These are phyloP conservation scores for Nematocida sp. DNA, from an alignment of 371 early-diverging fungal species.

Conservation along the genomic window DNA sequence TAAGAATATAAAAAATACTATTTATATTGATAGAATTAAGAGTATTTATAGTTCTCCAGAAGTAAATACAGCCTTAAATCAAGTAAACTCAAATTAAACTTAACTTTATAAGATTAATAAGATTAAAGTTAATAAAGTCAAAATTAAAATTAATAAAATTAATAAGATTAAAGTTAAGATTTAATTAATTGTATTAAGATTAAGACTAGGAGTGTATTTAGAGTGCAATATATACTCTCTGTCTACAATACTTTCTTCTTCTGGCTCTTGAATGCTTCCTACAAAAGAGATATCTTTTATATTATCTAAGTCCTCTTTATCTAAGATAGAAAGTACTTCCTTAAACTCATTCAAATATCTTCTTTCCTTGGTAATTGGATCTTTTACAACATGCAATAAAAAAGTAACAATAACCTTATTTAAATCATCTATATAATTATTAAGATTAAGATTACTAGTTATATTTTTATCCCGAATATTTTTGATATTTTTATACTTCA, in stretches of 20 bases:
- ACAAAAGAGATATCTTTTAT: conserved; percentile 42
- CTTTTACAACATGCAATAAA: conserved; percentile 62
- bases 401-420: conserved; percentile 58
- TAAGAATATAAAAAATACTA: too few relatives aligned
- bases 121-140: too few relatives aligned
- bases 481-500: conserved; percentile 54
- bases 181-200: too few relatives aligned
- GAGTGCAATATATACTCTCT: neutral
- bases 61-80: too few relatives aligned
- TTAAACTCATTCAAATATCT: conserved; percentile 15
- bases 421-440: conserved; percentile 54
- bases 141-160: too few relatives aligned
- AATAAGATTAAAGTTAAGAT: too few relatives aligned
- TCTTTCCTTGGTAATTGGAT: conserved; percentile 53
- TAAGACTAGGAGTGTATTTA: neutral
- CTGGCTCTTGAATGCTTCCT: neutral
- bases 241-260: neutral
- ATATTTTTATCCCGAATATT: conserved; percentile 36
- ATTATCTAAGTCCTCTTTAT: neutral
- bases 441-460: conserved; percentile 41
- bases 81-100: too few relatives aligned
- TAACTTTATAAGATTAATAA: too few relatives aligned
- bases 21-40: too few relatives aligned
- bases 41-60: too few relatives aligned
- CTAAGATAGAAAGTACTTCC: neutral